These are phyloP conservation scores for Fraxinus cuspidata DNA, from an alignment of 257 asterid species.

Conservation along the genomic window DNA sequence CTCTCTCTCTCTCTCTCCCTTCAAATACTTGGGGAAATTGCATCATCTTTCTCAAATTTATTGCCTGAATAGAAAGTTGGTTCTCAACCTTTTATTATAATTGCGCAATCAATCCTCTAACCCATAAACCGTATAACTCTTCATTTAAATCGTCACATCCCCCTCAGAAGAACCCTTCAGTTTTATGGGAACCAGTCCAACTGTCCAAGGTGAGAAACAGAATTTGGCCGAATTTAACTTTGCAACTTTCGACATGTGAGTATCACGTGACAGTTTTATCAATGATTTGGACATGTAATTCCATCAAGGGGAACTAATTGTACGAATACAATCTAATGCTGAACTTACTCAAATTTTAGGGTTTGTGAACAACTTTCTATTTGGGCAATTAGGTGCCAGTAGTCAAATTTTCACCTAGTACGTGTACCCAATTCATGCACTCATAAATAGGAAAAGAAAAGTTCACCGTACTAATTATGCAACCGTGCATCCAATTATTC, in stretches of 20 bases:
- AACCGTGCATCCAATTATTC: neutral
- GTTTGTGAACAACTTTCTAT: neutral
- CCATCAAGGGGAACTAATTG: neutral
- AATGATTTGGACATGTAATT: neutral
- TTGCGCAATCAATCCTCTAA: neutral
- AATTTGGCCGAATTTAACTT: no score
- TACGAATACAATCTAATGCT: neutral
- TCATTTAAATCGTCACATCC: neutral
- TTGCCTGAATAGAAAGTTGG: neutral
- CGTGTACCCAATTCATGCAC: neutral
- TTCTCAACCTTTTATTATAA: neutral
- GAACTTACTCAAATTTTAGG: neutral
- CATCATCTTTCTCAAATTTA: neutral
- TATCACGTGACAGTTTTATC: neutral
- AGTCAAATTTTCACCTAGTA: neutral
- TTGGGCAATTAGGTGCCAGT: neutral
- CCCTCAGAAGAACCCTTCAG: neutral
- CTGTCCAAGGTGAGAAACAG: neutral
- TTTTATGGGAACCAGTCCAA: neutral
- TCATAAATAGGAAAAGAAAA: slow-evolving; percentile 1
- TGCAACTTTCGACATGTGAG: neutral
- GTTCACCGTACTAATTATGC: neutral
- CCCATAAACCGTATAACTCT: neutral
- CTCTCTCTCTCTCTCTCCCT: neutral
- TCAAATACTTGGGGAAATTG: neutral